Percentiles rank a stretch among this genome's conserved stretches.
These are phyloP conservation scores for Cutaneotrichosporon sp. DNA, from an alignment of 1,284 basidiomycete species.

Conservation along the genomic window DNA sequence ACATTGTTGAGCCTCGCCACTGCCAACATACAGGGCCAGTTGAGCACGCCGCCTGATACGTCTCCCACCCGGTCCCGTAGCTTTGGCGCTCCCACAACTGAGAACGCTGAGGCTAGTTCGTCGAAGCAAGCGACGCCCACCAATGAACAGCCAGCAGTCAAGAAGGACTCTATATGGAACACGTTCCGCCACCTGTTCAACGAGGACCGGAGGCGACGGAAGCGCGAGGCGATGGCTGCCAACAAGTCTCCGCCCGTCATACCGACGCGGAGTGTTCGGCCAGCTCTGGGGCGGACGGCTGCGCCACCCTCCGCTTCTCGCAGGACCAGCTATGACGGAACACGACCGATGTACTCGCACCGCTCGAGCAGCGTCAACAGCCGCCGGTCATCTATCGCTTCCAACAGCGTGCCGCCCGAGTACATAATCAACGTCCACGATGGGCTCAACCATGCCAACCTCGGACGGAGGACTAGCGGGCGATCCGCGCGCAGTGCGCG, in stretches of 20 bases:
- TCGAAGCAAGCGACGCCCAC: not conserved
- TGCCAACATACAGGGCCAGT: not conserved
- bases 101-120: not conserved
- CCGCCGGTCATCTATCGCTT: slow-evolving; percentile 49
- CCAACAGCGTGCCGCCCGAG: slow-evolving; percentile 35
- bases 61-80: slow-evolving; percentile 3
- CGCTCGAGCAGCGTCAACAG: slow-evolving; percentile 53
- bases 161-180: slow-evolving; percentile 54
- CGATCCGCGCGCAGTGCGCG: slow-evolving; percentile 9
- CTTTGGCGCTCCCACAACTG: not conserved
- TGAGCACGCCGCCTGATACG: not conserved
- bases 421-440: slow-evolving; percentile 38
- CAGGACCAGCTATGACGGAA: slow-evolving; percentile 39
- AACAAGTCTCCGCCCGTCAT: slow-evolving; percentile 29
- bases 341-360: slow-evolving; percentile 41
- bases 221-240: slow-evolving; percentile 25
- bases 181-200: slow-evolving; percentile 57
- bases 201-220: slow-evolving; percentile 54
- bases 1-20: slow-evolving; percentile 7
- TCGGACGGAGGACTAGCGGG: slow-evolving; percentile 36
- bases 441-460: slow-evolving; percentile 27
- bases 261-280: slow-evolving; percentile 33
- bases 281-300: slow-evolving; percentile 30
- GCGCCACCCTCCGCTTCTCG: slow-evolving; percentile 26
- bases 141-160: slow-evolving; percentile 14